Evolutionary conservation across 2,329 filamentous ascomycete genomes (phyloP), one percentile per base, ranked within the genome.

Genomic region (Calonectria pauciramosa): DNA sequence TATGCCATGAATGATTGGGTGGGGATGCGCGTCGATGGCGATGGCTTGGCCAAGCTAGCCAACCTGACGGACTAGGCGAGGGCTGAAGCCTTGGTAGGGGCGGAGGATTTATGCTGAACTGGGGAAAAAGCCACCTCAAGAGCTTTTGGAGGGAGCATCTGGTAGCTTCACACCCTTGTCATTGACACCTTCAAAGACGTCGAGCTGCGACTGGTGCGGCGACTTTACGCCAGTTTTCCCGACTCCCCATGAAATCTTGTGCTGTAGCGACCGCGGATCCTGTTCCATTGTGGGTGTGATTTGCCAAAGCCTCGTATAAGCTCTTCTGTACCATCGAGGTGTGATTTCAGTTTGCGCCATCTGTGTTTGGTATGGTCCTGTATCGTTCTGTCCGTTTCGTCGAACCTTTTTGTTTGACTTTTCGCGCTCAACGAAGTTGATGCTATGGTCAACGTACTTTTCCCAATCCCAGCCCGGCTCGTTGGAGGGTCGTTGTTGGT

Each of bases 21-120:
- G 18, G 91, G 91, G 2, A 92, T 96, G 91, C 90, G 94, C 41
- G 92, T 96, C 1, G 94, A 96, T 72, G 91, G 92, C 4, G 90
- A 94, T 18, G 90, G 86, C 1, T 82, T 96, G 84, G 86, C 83
- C 32, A 92, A 90, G 85, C 83, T 96, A 34, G 56, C 56, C 56
- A 60, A 26, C n/a, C 16, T 60, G 56, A 60, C 56, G 56, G 56
- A 60, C 28, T 47, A 63, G 23, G 28, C 13, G 13, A 28, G 38
- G n/a, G n/a, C 51, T 51, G 28, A 20, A 32, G 34, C 23, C 65
- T 34, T 4, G 23, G 38, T 23, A 30, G 60, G 7, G 26, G 16
- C 26, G 13, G 38, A 47, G 60, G 36, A 32, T 13, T 38, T 23
- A 60, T 26, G 32, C 32, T 23, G 18, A 38, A 13, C 34, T 59